A percentile compares a stretch with the other conserved stretches of the same genome.
These are phyloP conservation scores for Ophiostoma himal-ulmi DNA, from an alignment of 2,329 filamentous ascomycete genomes.

Conservation along the genomic window DNA sequence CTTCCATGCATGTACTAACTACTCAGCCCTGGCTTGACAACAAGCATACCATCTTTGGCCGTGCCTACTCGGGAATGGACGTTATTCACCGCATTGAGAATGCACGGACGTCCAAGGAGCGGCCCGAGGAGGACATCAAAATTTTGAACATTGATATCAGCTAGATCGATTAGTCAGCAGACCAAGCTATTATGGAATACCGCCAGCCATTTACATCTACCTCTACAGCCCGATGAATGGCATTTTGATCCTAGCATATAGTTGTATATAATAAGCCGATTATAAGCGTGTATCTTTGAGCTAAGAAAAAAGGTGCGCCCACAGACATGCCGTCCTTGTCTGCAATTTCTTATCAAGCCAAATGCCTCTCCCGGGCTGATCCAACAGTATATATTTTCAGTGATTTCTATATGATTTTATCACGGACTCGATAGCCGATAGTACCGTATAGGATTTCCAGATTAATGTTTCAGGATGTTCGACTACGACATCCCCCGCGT, in stretches of 20 bases:
- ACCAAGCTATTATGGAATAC: not conserved
- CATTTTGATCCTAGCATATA: not conserved
- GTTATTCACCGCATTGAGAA: constrained; percentile 97
- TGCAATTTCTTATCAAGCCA: not conserved
- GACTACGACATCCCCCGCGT: not conserved
- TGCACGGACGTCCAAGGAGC: constrained; percentile 77
- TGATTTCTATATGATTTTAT: too few species aligned
- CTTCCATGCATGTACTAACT: not conserved
- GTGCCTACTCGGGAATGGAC: constrained; percentile 83
- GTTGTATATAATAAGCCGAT: not conserved
- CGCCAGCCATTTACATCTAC: not conserved
- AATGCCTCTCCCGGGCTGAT: not conserved
- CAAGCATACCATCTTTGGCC: constrained; percentile 93
- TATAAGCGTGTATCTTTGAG: not conserved
- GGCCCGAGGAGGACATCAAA: constrained; percentile 94
- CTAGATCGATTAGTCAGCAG: constrained; percentile 31
- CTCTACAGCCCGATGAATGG: too few species aligned
- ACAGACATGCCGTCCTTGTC: not conserved
- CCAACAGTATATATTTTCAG: not conserved
- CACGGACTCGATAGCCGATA: not conserved
- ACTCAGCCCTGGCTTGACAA: constrained; percentile 79
- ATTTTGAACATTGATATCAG: constrained; percentile 77
- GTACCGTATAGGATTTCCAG: not conserved
- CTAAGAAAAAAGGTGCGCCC: not conserved
- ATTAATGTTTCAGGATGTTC: not conserved